phyloP scores from a whole-genome alignment of 2,329 filamentous ascomycete genomes.

The Penicillium decumbens region DNA sequence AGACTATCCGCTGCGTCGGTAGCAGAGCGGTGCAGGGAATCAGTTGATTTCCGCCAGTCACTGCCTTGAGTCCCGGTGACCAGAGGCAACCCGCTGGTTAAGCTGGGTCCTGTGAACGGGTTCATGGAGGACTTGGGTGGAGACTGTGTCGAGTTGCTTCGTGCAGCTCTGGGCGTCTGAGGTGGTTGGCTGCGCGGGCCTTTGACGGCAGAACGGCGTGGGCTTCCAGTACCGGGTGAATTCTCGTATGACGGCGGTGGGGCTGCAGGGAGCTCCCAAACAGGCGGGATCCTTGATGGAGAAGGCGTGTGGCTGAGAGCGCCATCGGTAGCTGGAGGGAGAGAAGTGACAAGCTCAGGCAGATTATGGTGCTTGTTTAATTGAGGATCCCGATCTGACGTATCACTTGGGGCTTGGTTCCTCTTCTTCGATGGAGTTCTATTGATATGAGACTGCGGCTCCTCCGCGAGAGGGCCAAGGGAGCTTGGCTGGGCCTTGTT shows the following conservation, averaged over 20 bases:
- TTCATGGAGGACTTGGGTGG: constrained; percentile 14
- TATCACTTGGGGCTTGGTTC: constrained; percentile 16
- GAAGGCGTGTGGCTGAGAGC: constrained; percentile 30
- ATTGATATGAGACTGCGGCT: constrained; percentile 14
- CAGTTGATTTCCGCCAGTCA: constrained; percentile 27
- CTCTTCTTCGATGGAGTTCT: constrained; percentile 26
- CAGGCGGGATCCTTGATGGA: constrained; percentile 23
- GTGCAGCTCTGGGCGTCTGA: constrained; percentile 5
- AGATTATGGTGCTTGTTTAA: constrained; percentile 21
- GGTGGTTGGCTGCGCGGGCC: constrained; percentile 33
- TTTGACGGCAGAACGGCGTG: constrained; percentile 31
- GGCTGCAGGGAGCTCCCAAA: constrained; percentile 25
- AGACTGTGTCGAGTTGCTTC: constrained; percentile 18
- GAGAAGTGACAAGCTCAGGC: constrained; percentile 25
- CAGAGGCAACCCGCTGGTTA: constrained; percentile 13
- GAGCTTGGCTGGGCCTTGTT: constrained; percentile 18
- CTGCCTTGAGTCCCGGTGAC: constrained; percentile 23
- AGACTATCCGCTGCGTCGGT: constrained; percentile 18
- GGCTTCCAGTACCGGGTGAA: constrained; percentile 24
- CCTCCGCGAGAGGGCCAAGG: constrained; percentile 21
- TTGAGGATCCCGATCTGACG: constrained; percentile 10
- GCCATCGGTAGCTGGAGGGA: constrained; percentile 15
- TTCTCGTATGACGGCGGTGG: constrained; percentile 26
- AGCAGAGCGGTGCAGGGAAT: constrained; percentile 26
- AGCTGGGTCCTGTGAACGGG: constrained; percentile 7